Percentiles rank a stretch among this genome's conserved stretches.
phyloP scores from a whole-genome alignment of 2,329 filamentous ascomycete species.

The Cryphonectria naterciae region DNA sequence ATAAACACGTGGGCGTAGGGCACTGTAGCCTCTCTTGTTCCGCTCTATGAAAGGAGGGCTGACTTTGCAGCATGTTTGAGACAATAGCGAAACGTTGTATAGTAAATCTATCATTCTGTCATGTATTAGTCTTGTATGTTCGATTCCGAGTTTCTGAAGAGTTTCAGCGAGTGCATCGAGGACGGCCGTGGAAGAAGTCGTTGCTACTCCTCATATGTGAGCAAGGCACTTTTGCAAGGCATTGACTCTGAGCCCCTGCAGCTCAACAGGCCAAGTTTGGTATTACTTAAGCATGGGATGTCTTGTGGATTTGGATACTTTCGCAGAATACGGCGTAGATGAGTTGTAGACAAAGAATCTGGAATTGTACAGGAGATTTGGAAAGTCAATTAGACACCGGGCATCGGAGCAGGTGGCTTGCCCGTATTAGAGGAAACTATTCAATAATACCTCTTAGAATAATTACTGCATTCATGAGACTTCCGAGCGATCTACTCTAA shows the following conservation, averaged over 20 bases:
- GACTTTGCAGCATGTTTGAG: background rate
- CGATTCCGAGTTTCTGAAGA: too few relatives aligned
- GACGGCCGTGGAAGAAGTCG: too few relatives aligned
- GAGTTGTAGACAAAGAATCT: background rate
- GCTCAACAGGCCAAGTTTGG: background rate
- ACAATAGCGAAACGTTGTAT: background rate
- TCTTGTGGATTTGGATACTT: too few relatives aligned
- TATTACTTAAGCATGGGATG: background rate
- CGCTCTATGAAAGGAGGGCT: background rate
- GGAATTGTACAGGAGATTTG: background rate
- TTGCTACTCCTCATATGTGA: too few relatives aligned
- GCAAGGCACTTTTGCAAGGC: too few relatives aligned
- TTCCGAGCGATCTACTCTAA: background rate
- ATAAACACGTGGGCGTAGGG: background rate
- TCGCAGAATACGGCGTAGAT: background rate
- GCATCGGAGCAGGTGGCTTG: background rate
- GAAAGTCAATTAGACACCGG: background rate
- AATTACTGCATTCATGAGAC: background rate
- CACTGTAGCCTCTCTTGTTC: too few relatives aligned
- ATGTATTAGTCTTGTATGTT: too few relatives aligned
- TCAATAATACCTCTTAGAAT: background rate
- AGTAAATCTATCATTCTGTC: too few relatives aligned
- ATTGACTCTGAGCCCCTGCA: background rate
- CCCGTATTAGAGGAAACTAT: background rate
- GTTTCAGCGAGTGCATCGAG: too few relatives aligned